Evolutionary conservation across 495 filamentous ascomycete genomes (phyloP).

Genomic region (Hypoxylon trugodes): DNA sequence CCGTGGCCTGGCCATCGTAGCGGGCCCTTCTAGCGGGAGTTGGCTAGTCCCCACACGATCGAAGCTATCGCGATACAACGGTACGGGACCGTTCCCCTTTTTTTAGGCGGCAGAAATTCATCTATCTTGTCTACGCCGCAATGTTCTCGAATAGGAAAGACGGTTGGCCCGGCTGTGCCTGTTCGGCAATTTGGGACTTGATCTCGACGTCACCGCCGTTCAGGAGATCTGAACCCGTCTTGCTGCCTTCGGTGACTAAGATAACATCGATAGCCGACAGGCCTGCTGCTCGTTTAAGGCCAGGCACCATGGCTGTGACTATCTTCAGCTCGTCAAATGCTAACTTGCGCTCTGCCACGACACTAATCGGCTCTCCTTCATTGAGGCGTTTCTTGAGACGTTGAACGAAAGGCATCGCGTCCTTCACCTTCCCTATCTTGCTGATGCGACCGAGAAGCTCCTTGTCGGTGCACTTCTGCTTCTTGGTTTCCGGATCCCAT

Average conservation of each 20-base stretch:
- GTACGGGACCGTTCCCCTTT: too few relatives aligned
- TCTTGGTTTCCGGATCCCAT: constrained; percentile 51
- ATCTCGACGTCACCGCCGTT: constrained; percentile 62
- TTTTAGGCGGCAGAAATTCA: background rate
- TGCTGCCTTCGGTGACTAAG: constrained; percentile 73
- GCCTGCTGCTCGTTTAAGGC: constrained; percentile 68
- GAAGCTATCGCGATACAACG: too few relatives aligned
- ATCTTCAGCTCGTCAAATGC: constrained; percentile 83
- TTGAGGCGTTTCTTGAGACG: constrained; percentile 80
- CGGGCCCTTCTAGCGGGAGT: too few relatives aligned
- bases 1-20: too few relatives aligned
- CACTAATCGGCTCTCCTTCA: constrained; percentile 62
- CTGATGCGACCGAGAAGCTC: constrained; percentile 74
- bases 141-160: constrained; percentile 78
- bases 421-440: constrained; percentile 90
- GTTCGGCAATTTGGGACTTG: constrained; percentile 66
- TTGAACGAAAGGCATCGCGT: constrained; percentile 97
- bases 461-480: constrained; percentile 75
- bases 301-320: constrained; percentile 62
- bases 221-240: constrained; percentile 64
- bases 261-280: constrained; percentile 70
- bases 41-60: too few relatives aligned
- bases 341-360: constrained; percentile 82
- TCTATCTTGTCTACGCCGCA: constrained; percentile 18
- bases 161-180: constrained; percentile 80